Evolutionary conservation across 805 yeast genomes (phyloP).

Genomic region (Wickerhamiella sergipiensis): DNA sequence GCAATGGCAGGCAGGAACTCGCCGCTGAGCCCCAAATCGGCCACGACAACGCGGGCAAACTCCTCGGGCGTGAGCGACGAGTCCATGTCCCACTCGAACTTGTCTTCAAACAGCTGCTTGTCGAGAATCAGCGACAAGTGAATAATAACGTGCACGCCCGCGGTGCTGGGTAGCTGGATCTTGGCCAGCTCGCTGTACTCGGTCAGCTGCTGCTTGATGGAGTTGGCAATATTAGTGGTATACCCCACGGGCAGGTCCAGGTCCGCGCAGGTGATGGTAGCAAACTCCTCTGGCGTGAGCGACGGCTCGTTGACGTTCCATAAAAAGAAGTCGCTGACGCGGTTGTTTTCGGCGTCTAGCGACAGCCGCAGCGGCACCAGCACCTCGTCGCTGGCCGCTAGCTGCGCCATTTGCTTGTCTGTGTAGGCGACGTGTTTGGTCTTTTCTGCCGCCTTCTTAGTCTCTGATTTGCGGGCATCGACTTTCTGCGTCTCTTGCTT

Average conservation of each 20-base stretch:
- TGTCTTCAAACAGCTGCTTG: constrained; percentile 75
- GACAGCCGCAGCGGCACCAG: constrained; percentile 56
- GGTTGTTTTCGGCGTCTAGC: constrained; percentile 40
- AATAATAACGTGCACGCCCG: constrained; percentile 60
- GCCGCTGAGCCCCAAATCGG: constrained; percentile 68
- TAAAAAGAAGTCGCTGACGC: constrained; percentile 52
- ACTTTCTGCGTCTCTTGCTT: constrained; percentile 1
- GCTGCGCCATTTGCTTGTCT: constrained; percentile 25
- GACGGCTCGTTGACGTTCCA: constrained; percentile 60
- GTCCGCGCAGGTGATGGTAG: constrained; percentile 66
- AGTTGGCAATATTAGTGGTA: constrained; percentile 49
- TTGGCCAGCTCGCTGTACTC: constrained; percentile 53
- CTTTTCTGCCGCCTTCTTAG: constrained; percentile 29
- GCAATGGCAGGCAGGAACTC: constrained; percentile 88
- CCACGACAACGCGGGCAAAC: constrained; percentile 70
- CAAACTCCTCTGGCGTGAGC: constrained; percentile 60
- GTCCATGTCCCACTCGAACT: constrained; percentile 82
- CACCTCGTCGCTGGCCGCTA: constrained; percentile 30
- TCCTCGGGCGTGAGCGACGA: constrained; percentile 55
- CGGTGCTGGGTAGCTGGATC: constrained; percentile 53
- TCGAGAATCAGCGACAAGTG: constrained; percentile 73
- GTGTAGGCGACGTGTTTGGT: constrained; percentile 27
- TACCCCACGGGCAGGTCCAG: constrained; percentile 58
- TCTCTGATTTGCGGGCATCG: constrained; percentile 14
- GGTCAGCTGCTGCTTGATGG: constrained; percentile 69